phyloP scores from a whole-genome alignment of 306 rosid genomes.

The Glycine tomentella region DNA sequence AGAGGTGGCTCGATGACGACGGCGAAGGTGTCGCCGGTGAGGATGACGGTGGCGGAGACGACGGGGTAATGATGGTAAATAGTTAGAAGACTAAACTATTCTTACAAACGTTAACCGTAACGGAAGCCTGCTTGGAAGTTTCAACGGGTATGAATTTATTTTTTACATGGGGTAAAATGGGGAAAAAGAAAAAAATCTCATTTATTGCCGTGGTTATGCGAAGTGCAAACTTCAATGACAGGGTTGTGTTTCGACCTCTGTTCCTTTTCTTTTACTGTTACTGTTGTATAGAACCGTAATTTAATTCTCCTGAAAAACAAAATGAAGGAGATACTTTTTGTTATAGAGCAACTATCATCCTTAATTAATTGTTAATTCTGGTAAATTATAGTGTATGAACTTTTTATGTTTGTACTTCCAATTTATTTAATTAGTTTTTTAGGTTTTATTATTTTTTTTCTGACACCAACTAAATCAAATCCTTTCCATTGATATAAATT shows the following conservation, averaged over 20 bases:
- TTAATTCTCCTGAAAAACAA: conserved; percentile 23
- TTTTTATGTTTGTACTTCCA: not conserved
- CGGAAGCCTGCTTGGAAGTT: conserved; percentile 34
- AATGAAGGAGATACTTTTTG: conserved; percentile 28
- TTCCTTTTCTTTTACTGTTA: not conserved
- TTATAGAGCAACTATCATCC: too few relatives aligned
- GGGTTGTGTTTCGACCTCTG: not conserved
- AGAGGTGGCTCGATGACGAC: conserved; percentile 73
- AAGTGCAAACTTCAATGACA: conserved; percentile 32
- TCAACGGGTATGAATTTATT: conserved; percentile 24
- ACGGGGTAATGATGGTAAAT: conserved; percentile 36
- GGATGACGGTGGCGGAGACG: conserved; percentile 66
- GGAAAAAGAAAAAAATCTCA: not conserved
- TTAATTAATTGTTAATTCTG: conserved; percentile 32
- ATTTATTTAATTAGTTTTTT: not conserved
- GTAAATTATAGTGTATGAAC: conserved; percentile 19
- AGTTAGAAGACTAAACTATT: conserved; percentile 43
- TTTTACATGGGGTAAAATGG: conserved; percentile 34
- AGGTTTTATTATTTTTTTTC: not conserved
- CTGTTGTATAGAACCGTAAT: not conserved
- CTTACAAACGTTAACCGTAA: conserved; percentile 31
- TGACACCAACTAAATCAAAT: too few relatives aligned
- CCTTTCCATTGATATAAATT: too few relatives aligned
- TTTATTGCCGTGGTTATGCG: conserved; percentile 33
- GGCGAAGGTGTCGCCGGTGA: conserved; percentile 52